A percentile compares a stretch with the other conserved stretches of the same genome.
Evolutionary conservation across 352 stramenopile genomes (phyloP).

Genomic region (Phytophthora megakarya): DNA sequence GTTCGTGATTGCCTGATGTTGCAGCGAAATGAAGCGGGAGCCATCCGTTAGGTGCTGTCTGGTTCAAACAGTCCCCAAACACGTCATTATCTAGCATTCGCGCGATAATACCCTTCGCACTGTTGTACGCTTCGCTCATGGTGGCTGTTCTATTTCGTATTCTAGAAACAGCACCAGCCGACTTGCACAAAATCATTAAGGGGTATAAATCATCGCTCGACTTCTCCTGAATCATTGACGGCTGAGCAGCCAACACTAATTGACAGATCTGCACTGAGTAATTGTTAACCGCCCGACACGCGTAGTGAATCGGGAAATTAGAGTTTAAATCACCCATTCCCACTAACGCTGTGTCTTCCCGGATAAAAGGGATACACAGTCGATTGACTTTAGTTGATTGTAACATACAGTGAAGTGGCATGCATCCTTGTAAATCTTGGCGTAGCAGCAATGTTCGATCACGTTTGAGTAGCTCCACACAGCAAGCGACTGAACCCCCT

Average conservation of each 20-base stretch:
- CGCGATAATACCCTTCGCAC: conserved; percentile 42
- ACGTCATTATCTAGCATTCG: conserved; percentile 67
- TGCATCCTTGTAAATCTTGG: conserved; percentile 56
- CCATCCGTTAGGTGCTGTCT: conserved; percentile 50
- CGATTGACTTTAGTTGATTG: conserved; percentile 48
- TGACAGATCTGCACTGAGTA: conserved; percentile 51
- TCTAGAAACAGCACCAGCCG: conserved; percentile 10
- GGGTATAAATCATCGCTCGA: conserved; percentile 45
- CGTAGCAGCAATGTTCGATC: conserved; percentile 51
- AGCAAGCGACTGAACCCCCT: conserved; percentile 42
- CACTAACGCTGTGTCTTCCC: conserved; percentile 37
- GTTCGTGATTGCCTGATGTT: conserved; percentile 51
- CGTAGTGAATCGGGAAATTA: conserved; percentile 68
- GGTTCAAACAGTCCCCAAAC: conserved; percentile 55
- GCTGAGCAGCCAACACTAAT: conserved; percentile 48
- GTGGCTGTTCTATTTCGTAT: background rate
- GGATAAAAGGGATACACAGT: conserved; percentile 50
- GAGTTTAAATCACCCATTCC: conserved; percentile 51
- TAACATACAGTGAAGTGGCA: conserved; percentile 66
- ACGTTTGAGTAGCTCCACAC: conserved; percentile 45
- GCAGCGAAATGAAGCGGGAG: conserved; percentile 58
- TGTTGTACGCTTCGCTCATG: conserved; percentile 23
- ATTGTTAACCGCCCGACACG: conserved; percentile 54
- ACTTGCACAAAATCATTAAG: conserved; percentile 58
- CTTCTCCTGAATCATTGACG: conserved; percentile 44